Evolutionary conservation across 371 early-diverging fungal genomes (phyloP), one percentile per base, ranked within the genome.

Genomic region (Pancytospora philotis): DNA sequence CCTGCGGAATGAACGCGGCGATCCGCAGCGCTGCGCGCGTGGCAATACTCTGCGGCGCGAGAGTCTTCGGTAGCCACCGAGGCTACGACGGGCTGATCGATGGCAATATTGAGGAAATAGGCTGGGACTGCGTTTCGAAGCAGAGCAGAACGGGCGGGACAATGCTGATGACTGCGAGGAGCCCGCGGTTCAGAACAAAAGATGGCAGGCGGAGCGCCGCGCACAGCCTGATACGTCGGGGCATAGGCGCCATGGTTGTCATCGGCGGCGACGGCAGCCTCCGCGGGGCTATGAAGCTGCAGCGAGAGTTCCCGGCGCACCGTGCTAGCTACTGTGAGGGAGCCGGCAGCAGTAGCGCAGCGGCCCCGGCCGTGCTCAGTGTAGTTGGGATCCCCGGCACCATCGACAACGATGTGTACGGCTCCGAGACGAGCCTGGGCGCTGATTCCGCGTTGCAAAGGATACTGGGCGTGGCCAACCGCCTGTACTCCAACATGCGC

Each of bases 221-320:
- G 1, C 82, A 80, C 57, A 92, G 93, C 76, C 81, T 98, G 71
- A 85, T 91, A 71, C 84, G 84, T 62, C 86, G 86, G 66, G 90
- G 90, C 32, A 95, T 98, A 61, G 92, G 93, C 75, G 87, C 93
- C 4, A 80, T 98, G 41, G 84, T 96, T 67, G 90, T 98, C 19
- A 87, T 92, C 72, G 98, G 98, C 65, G 98, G 98, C 62, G 98
- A 98, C 76, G 98, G 98, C 8, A 89, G 91, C 10, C 83, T 98
- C 71, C 91, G 91, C 3, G 98, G 98, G 55, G 96, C 95, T 2
- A 88, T 91, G 76, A 79, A 85, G 45, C 85, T 97, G 78, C 85
- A 92, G 39, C 76, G 86, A 28, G 97, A 97, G 80, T 97, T 94
- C 91, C 84, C 84, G 25, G 84, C 84, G 1, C 83, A 56, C 63